These are phyloP conservation scores for Penicillium sp. DNA, from an alignment of 2,329 filamentous ascomycete species.

Conservation along the genomic window DNA sequence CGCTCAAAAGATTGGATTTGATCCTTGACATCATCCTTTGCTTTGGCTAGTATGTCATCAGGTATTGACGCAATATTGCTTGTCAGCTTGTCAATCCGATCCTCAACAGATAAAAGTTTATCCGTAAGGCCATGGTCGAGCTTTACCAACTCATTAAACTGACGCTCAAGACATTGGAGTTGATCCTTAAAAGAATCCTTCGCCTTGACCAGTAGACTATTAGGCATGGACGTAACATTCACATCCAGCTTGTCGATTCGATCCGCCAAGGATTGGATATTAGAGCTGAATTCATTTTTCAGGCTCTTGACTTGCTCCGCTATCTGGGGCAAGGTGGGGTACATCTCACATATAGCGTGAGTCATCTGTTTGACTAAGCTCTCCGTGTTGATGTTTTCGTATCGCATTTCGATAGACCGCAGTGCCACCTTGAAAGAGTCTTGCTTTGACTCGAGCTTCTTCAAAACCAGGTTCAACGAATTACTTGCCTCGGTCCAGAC, in stretches of 20 bases:
- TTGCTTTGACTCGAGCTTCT: background rate
- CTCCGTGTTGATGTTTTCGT: conserved; percentile 49
- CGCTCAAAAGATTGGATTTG: background rate
- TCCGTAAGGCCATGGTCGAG: background rate
- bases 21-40: background rate
- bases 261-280: background rate
- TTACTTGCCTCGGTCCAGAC: background rate
- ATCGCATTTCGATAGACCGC: conserved; percentile 49
- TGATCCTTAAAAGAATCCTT: background rate
- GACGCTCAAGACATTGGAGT: background rate
- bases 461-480: background rate
- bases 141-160: background rate
- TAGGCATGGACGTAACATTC: background rate
- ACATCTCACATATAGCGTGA: conserved; percentile 35
- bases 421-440: conserved; percentile 21
- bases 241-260: background rate
- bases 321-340: conserved; percentile 21
- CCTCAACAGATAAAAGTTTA: background rate
- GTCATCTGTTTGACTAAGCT: conserved; percentile 37
- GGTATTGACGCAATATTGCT: background rate
- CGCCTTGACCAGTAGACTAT: background rate
- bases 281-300: background rate
- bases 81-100: background rate
- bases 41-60: background rate
- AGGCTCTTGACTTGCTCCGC: background rate